Conservation (phyloP, 2,329 filamentous ascomycete genomes). For the Camillea tinctor region DNA sequence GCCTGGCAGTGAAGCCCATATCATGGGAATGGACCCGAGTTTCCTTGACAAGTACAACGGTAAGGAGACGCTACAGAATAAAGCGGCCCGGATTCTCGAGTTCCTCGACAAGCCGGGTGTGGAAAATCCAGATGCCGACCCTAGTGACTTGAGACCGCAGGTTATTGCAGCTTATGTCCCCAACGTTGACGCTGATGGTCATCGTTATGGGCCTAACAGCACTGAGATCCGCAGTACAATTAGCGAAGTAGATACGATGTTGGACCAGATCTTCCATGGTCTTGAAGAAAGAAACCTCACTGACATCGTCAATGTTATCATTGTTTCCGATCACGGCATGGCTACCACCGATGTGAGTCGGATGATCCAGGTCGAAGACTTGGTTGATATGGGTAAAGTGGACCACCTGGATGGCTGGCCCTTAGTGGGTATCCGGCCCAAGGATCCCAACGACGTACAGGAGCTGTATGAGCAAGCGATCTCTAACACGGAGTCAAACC, state of each 20-base stretch:
- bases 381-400: conserved; percentile 75
- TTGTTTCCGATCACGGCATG: conserved; percentile 99
- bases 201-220: conserved; percentile 89
- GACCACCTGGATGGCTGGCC: conserved; percentile 94
- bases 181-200: conserved; percentile 83
- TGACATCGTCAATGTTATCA: conserved; percentile 83
- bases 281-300: conserved; percentile 82
- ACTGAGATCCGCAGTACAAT: conserved; percentile 85
- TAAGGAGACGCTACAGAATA: conserved; percentile 69
- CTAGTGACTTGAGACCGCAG: conserved; percentile 69
- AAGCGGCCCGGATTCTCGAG: conserved; percentile 77
- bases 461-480: conserved; percentile 63
- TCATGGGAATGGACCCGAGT: conserved; percentile 70
- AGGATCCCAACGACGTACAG: conserved; percentile 64
- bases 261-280: conserved; percentile 72
- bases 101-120: conserved; percentile 80
- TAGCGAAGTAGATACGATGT: conserved; percentile 74
- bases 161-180: conserved; percentile 94
- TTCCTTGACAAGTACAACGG: conserved; percentile 85
- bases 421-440: conserved; percentile 81
- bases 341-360: conserved; percentile 81
- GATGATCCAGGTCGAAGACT: conserved; percentile 84
- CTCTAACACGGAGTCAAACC: conserved; percentile 57
- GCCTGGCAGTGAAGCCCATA: conserved; percentile 91
- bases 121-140: conserved; percentile 52